Percentiles rank a stretch among this genome's conserved stretches.
These are phyloP conservation scores for Arabis alpina DNA, from an alignment of 345 rosid species.

Conservation along the genomic window DNA sequence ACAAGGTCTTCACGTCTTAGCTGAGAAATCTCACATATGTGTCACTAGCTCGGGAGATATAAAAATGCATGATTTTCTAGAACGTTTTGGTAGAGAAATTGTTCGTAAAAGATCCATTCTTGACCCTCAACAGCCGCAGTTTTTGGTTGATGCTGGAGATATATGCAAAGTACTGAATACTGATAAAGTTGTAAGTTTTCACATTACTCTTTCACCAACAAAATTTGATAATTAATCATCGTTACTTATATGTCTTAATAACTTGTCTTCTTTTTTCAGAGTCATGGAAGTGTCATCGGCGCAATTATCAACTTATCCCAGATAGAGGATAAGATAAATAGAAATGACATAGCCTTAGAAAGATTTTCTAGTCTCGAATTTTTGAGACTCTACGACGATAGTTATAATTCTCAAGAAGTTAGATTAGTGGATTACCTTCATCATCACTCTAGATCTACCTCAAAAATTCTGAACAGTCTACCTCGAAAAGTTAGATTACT, in stretches of 20 bases:
- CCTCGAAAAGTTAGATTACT: constrained; percentile 20
- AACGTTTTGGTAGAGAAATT: constrained; percentile 37
- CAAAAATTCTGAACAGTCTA: neutral
- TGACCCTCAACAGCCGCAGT: constrained; percentile 22
- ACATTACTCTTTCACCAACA: neutral
- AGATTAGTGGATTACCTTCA: too few species aligned
- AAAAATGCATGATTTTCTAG: constrained; percentile 40
- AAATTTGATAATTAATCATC: neutral
- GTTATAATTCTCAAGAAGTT: too few species aligned
- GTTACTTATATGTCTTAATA: neutral
- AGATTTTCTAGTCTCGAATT: constrained; percentile 30
- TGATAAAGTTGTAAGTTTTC: constrained; percentile 24
- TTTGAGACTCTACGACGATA: constrained; percentile 6
- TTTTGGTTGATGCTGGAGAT: constrained; percentile 36
- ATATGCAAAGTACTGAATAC: constrained; percentile 18
- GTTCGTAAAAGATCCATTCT: constrained; percentile 34
- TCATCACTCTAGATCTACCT: too few species aligned
- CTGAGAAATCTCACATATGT: constrained; percentile 41
- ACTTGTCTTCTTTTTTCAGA: constrained; percentile 7
- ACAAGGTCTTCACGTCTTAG: constrained; percentile 10
- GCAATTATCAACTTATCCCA: neutral
- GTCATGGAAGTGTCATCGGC: constrained; percentile 23
- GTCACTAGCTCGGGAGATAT: neutral
- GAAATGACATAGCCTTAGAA: constrained; percentile 1
- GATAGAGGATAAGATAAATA: neutral